Evolutionary conservation across 1,139 yeast genomes (phyloP).

Genomic region (Magnusiomyces ingens): DNA sequence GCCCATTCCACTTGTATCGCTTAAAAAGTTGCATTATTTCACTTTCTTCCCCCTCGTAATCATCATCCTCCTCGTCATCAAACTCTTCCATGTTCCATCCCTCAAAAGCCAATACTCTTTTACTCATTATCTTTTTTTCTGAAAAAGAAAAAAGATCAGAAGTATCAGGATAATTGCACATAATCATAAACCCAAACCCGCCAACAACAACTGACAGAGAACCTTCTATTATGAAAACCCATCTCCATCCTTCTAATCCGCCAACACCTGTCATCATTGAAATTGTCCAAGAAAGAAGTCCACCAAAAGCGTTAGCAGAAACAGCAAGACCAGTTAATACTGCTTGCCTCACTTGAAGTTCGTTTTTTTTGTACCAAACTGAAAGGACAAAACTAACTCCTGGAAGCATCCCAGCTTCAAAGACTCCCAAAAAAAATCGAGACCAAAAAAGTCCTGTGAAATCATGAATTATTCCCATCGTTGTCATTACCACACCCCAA

Average conservation of each 20-base stretch:
- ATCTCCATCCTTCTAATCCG: conserved; percentile 42
- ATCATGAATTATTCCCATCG: conserved; percentile 39
- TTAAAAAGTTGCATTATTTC: not conserved
- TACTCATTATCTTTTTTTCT: conserved; percentile 42
- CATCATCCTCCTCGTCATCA: not conserved
- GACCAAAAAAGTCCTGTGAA: conserved; percentile 41
- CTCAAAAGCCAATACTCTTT: conserved; percentile 38
- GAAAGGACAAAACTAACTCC: conserved; percentile 28
- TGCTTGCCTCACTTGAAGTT: conserved; percentile 46
- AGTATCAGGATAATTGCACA: conserved; percentile 46
- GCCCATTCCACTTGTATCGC: conserved; percentile 18
- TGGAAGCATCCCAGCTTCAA: conserved; percentile 57
- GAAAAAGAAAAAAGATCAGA: conserved; percentile 43
- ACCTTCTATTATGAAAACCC: conserved; percentile 52
- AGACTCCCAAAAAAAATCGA: conserved; percentile 48
- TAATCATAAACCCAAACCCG: conserved; percentile 38
- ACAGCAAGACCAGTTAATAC: conserved; percentile 45
- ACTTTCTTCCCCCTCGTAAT: not conserved
- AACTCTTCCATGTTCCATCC: conserved; percentile 12
- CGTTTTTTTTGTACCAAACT: conserved; percentile 32
- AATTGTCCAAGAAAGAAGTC: conserved; percentile 39
- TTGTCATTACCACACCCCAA: conserved; percentile 48
- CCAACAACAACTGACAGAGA: conserved; percentile 42
- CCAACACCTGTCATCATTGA: conserved; percentile 30
- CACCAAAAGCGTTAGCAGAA: conserved; percentile 38